Base-by-base conservation (phyloP, 805 yeast genomes). In the Priceomyces medius region DNA sequence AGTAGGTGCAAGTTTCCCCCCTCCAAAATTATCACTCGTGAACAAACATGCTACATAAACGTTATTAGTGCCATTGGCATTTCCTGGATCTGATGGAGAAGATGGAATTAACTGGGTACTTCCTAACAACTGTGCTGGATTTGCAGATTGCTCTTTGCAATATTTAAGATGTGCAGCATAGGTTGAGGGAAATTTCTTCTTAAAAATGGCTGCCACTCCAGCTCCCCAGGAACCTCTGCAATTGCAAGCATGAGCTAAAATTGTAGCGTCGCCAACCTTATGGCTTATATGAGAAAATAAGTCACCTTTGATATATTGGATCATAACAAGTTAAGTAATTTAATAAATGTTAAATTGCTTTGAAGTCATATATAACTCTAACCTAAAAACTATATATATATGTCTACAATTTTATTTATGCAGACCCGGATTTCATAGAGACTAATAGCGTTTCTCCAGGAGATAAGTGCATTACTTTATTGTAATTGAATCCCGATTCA, bases 171-270 rank as follows among this genome's bases (percentile, higher is more conserved):
- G 85, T 3, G 52, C 47, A 34, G 56, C 48, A 50, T 77, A 84
- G 3, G 91, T 77, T 2, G 66, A 53, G 2, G 88, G 89, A 57
- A 73, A 87, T 35, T 65, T 59, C 13, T 50, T 40, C 18, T 71
- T 75, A 53, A 88, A 78, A 19, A 63, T 75, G 3, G 68, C 68
- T 0, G 95, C 95, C 2, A 88, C 76, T 0, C 96, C 96, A 3
- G 87, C 91, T 3, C 93, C 93, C 96, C 96, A 88, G 1, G 70
- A 54, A 0, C 95, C 96, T 19, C 71, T 67, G 28, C 88, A 80
- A 56, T 88, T 88, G 54, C 96, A 88, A 0, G 95, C 80, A 56
- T 88, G 96, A 1, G 85, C 85, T 3, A 87, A 57, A 2, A 85
- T 65, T 0, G 80, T 55, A 1, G 43, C 38, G 2, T 44, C 40